These are phyloP conservation scores for Phoma herbarum DNA, from an alignment of 2,329 filamentous ascomycete species.

Conservation along the genomic window DNA sequence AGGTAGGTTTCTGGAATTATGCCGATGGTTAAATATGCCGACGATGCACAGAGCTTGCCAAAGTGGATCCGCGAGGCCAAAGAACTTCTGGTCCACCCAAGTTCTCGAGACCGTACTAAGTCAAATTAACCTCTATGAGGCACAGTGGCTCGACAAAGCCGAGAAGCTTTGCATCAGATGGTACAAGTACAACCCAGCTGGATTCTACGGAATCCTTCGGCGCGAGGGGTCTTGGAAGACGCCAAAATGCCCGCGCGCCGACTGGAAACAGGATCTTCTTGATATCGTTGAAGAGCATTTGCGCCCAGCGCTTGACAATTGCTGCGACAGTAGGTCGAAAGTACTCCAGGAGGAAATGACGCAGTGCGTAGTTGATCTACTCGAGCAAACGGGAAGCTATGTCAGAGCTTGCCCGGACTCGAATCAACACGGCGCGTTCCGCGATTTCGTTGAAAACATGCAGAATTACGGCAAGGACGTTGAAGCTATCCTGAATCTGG, in stretches of 20 bases:
- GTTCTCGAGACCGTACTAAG: not conserved
- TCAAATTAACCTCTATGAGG: not conserved
- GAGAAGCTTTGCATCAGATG: not conserved
- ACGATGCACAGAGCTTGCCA: not conserved
- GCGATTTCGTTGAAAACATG: not conserved
- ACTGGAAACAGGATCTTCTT: constrained; percentile 4
- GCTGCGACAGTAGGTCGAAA: not conserved
- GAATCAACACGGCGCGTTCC: not conserved
- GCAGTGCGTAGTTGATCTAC: not conserved
- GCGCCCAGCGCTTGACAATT: not conserved
- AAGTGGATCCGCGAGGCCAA: not conserved
- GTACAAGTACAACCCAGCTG: not conserved
- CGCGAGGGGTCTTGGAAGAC: constrained; percentile 2
- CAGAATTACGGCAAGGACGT: not conserved
- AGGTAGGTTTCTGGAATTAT: not conserved
- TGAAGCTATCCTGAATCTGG: not conserved
- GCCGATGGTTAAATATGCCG: not conserved
- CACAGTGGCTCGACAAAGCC: not conserved
- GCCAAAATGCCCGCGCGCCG: not conserved
- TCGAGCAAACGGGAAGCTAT: not conserved
- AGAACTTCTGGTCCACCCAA: not conserved
- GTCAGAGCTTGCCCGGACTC: not conserved
- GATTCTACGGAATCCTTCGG: not conserved
- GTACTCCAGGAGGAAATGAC: not conserved
- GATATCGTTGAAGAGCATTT: not conserved